Percentiles rank a stretch among this genome's conserved stretches.
Conservation (phyloP, 108 stramenopile species). For the Pseudonitzschia delicatissima region DNA sequence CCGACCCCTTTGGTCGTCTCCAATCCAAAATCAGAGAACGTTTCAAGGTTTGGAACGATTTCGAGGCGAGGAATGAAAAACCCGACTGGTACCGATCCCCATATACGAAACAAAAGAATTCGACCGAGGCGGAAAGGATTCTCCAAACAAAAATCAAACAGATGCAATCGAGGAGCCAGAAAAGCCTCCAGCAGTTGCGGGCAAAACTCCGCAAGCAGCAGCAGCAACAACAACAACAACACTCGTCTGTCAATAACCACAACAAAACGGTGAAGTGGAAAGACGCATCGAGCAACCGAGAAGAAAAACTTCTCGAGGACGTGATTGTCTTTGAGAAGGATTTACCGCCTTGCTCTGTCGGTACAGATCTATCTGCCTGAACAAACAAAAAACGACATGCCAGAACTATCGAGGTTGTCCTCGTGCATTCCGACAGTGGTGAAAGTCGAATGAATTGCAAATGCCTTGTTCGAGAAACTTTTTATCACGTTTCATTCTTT, state of each 20-base stretch:
- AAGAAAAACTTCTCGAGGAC: no score
- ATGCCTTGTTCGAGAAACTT: no score
- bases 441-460: no score
- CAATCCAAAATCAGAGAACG: constrained; percentile 19
- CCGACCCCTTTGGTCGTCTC: constrained; percentile 35
- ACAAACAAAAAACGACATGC: no score
- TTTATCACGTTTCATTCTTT: no score
- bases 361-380: no score
- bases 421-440: no score
- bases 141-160: constrained; percentile 28
- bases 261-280: constrained; percentile 44
- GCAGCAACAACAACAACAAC: not conserved
- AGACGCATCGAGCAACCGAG: no score
- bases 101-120: constrained; percentile 5
- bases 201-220: constrained; percentile 17
- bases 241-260: no score
- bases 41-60: constrained; percentile 18
- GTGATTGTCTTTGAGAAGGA: constrained; percentile 35
- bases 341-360: constrained; percentile 5
- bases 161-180: constrained; percentile 19
- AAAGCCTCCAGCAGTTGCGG: constrained; percentile 25
- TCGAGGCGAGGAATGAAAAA: constrained; percentile 10
- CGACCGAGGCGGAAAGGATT: not conserved
- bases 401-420: no score
- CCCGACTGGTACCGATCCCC: constrained; percentile 38